Evolutionary conservation across 306 rosid genomes (phyloP).

Genomic region (Cucumis melo): DNA sequence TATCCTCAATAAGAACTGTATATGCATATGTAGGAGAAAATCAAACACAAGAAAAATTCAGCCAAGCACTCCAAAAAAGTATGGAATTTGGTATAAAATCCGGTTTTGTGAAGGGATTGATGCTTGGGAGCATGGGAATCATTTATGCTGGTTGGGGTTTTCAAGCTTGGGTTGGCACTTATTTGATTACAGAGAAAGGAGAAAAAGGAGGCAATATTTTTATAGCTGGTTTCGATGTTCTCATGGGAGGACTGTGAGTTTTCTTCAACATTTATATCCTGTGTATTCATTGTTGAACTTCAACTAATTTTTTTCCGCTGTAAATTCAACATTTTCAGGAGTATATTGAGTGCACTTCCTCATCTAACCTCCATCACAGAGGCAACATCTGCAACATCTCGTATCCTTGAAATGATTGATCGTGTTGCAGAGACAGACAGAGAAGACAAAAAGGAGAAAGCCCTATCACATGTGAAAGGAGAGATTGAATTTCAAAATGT

Average conservation of each 20-base stretch:
- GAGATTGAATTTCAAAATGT: conserved; percentile 49
- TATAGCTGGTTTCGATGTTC: conserved; percentile 71
- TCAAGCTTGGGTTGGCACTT: conserved; percentile 90
- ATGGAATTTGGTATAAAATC: conserved; percentile 55
- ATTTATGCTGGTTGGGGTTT: conserved; percentile 82
- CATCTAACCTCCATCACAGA: conserved; percentile 67
- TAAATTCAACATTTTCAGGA: conserved; percentile 32
- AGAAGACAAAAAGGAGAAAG: conserved; percentile 64
- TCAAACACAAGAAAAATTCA: conserved; percentile 51
- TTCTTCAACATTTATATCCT: conserved; percentile 1
- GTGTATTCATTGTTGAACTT: neutral
- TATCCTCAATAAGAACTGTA: conserved; percentile 74
- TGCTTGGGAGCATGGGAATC: conserved; percentile 88
- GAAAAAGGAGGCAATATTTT: conserved; percentile 78
- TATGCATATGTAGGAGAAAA: conserved; percentile 72
- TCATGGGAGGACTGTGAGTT: conserved; percentile 95
- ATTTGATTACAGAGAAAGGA: conserved; percentile 44
- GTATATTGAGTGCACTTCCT: conserved; percentile 79
- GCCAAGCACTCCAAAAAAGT: conserved; percentile 52
- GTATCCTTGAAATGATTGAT: conserved; percentile 64
- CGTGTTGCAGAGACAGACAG: conserved; percentile 47
- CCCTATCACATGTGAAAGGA: conserved; percentile 70
- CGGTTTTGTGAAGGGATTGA: conserved; percentile 68
- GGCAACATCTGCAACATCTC: conserved; percentile 50
- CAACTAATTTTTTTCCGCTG: neutral